phyloP scores from a whole-genome alignment of 2,329 filamentous ascomycete genomes.

The Botrytis cinerea region DNA sequence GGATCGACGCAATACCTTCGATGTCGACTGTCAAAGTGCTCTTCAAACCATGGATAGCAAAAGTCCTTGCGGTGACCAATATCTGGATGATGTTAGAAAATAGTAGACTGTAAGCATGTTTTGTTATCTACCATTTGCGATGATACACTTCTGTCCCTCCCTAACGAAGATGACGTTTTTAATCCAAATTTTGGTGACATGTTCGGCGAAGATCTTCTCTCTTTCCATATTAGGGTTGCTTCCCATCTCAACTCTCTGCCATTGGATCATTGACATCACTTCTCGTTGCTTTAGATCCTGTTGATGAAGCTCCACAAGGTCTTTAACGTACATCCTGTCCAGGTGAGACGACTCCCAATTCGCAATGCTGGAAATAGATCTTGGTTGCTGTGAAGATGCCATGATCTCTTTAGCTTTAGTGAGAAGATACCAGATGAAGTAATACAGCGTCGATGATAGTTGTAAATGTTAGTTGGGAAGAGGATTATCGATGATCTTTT shows the following conservation, averaged over 20 bases:
- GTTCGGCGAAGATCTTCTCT: background rate
- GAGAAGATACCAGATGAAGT: too few relatives aligned
- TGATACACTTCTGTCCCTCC: background rate
- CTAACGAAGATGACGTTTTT: background rate
- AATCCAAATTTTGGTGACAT: background rate
- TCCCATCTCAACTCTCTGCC: fast-evolving
- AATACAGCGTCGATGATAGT: background rate
- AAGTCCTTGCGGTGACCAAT: background rate
- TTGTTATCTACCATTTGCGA: background rate
- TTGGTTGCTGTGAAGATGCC: background rate
- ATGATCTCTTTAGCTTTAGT: background rate
- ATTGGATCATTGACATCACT: background rate
- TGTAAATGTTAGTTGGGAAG: background rate
- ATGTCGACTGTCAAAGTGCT: background rate
- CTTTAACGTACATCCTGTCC: background rate
- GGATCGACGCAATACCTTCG: background rate
- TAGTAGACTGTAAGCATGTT: background rate
- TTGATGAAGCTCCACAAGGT: background rate
- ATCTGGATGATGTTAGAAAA: background rate
- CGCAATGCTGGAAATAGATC: background rate
- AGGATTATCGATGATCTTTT: background rate
- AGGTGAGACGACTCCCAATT: background rate
- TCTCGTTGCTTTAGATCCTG: background rate
- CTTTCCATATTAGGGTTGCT: background rate
- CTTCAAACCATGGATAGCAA: background rate